phyloP scores from a whole-genome alignment of 179 eudicot species.

The Silene vulgaris region DNA sequence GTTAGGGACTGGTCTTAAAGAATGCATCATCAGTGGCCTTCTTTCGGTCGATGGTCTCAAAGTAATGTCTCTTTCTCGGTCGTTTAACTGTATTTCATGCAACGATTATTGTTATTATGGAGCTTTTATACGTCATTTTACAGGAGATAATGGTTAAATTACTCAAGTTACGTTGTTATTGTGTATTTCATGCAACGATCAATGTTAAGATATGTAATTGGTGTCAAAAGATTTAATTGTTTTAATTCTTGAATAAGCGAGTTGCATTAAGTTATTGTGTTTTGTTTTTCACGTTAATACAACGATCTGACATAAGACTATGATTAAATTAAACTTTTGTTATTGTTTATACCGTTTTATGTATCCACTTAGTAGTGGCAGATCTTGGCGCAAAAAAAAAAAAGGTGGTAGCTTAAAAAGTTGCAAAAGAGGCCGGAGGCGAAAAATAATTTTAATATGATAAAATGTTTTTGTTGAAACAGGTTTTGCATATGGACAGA shows the following conservation, averaged over 20 bases:
- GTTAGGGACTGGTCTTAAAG: conserved; percentile 75
- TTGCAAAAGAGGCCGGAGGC: too few species aligned
- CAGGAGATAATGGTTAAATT: too few species aligned
- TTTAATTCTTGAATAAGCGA: too few species aligned
- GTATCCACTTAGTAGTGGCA: too few species aligned
- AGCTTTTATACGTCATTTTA: too few species aligned
- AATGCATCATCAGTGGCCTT: conserved; percentile 74
- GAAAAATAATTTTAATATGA: too few species aligned
- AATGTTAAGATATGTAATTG: background rate
- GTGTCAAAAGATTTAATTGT: too few species aligned
- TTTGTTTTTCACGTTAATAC: too few species aligned
- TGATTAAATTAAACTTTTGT: background rate
- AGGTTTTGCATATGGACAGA: conserved; percentile 82
- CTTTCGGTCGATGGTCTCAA: conserved; percentile 75
- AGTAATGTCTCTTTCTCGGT: conserved; percentile 27
- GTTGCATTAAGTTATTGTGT: too few species aligned
- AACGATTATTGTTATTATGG: background rate
- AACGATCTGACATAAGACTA: too few species aligned
- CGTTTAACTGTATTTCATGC: background rate
- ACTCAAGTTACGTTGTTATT: too few species aligned
- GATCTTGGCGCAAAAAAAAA: too few species aligned
- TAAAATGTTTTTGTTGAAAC: conserved; percentile 2
- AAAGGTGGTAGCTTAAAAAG: background rate
- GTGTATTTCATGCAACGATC: background rate
- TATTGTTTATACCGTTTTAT: background rate